Evolutionary conservation across 2,329 filamentous ascomycete genomes (phyloP).

Genomic region (Sclerotinia spermophila): DNA sequence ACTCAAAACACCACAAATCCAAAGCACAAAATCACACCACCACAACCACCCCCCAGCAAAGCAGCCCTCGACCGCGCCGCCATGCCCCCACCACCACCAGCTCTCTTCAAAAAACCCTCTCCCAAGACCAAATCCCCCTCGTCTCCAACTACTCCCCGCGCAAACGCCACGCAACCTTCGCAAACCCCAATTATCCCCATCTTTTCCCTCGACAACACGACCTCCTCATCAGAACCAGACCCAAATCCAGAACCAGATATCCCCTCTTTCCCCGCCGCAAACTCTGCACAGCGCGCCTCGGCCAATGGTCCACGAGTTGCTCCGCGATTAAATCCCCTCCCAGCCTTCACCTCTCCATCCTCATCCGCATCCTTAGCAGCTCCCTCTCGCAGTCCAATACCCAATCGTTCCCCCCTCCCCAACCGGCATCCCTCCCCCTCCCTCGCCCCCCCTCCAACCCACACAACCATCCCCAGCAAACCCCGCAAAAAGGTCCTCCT

Average conservation of each 20-base stretch:
- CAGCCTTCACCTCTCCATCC: constrained; percentile 20
- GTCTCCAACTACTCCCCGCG: constrained; percentile 51
- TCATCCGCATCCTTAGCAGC: constrained; percentile 9
- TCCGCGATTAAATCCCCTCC: constrained; percentile 24
- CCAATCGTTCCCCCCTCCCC: constrained; percentile 39
- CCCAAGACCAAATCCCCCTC: constrained; percentile 19
- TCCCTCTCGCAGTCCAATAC: constrained; percentile 24
- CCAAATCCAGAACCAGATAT: constrained; percentile 21
- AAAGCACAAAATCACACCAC: not conserved
- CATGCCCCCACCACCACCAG: constrained; percentile 42
- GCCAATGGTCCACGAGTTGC: constrained; percentile 25
- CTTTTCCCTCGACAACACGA: constrained; percentile 26
- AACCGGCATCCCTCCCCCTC: constrained; percentile 41
- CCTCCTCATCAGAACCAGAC: not conserved
- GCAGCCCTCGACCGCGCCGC: constrained; percentile 36
- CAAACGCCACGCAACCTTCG: constrained; percentile 28
- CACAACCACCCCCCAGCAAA: constrained; percentile 18
- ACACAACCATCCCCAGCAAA: constrained; percentile 44
- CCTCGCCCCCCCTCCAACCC: constrained; percentile 48
- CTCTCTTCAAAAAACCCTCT: constrained; percentile 30
- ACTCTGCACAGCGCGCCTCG: constrained; percentile 50
- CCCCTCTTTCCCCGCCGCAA: constrained; percentile 46
- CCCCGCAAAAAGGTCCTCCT: constrained; percentile 71
- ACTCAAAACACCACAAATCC: not conserved
- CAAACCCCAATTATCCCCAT: constrained; percentile 22